Percentiles rank a stretch among this genome's conserved stretches.
Evolutionary conservation across 2,329 filamentous ascomycete genomes (phyloP).

Genomic region (Talaromyces sp.): DNA sequence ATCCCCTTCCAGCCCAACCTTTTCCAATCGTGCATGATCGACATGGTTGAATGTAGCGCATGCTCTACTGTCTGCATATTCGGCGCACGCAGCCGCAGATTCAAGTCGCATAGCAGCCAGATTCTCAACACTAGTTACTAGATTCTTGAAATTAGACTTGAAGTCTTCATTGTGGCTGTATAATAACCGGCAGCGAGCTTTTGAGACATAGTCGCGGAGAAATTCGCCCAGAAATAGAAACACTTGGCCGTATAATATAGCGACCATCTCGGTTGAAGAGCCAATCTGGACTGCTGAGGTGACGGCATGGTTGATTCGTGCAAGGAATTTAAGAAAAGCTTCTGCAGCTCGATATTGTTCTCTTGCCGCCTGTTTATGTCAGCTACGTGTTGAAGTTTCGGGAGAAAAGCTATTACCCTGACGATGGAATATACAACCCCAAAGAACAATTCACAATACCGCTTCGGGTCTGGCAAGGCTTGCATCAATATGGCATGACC

Average conservation of each 20-base stretch:
- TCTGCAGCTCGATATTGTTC: constrained; percentile 33
- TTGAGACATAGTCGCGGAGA: constrained; percentile 35
- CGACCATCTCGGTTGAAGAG: constrained; percentile 14
- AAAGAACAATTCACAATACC: constrained; percentile 31
- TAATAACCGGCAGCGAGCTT: constrained; percentile 31
- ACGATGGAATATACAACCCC: constrained; percentile 33
- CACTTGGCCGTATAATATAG: constrained; percentile 30
- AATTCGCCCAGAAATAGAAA: constrained; percentile 36
- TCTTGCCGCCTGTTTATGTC: constrained; percentile 26
- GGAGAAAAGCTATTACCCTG: constrained; percentile 22
- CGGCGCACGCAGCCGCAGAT: constrained; percentile 17
- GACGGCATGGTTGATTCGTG: constrained; percentile 31
- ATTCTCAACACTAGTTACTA: constrained; percentile 29
- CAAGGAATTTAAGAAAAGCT: constrained; percentile 29
- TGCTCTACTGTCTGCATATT: constrained; percentile 15
- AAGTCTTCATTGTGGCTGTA: constrained; percentile 32
- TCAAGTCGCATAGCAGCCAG: constrained; percentile 8
- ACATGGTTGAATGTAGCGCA: background rate
- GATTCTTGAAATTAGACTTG: constrained; percentile 29
- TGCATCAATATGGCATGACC: constrained; percentile 25
- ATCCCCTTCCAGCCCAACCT: constrained; percentile 25
- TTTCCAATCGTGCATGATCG: constrained; percentile 13
- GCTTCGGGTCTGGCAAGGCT: constrained; percentile 24
- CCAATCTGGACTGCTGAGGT: constrained; percentile 14
- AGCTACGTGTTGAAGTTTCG: background rate